phyloP scores from a whole-genome alignment of 192 early-diverging fungal genomes.

The Dimargaris cristalligena region DNA sequence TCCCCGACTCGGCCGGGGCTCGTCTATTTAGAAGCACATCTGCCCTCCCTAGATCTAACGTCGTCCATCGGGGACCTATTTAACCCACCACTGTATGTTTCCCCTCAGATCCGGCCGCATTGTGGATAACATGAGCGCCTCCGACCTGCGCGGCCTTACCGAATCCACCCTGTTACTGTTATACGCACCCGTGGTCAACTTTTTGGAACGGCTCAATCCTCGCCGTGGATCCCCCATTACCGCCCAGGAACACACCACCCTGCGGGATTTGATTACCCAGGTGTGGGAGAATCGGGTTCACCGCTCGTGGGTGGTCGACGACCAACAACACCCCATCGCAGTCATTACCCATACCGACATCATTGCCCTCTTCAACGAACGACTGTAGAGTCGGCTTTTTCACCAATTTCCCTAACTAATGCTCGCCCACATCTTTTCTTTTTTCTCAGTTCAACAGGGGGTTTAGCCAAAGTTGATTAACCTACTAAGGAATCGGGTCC shows the following conservation, averaged over 20 bases:
- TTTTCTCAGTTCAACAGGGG: not conserved
- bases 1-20: too few species aligned
- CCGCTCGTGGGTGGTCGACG: constrained; percentile 37
- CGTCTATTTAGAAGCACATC: too few species aligned
- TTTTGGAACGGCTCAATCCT: not conserved
- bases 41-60: too few species aligned
- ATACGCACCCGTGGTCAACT: constrained; percentile 6
- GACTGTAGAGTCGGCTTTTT: not conserved
- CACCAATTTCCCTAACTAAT: not conserved
- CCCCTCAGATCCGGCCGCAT: not conserved
- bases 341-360: constrained; percentile 43
- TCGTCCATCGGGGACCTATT: not conserved
- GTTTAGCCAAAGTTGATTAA: not conserved
- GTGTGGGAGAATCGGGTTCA: constrained; percentile 31
- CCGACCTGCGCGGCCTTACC: constrained; percentile 9
- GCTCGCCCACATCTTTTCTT: not conserved
- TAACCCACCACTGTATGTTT: not conserved
- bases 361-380: constrained; percentile 13
- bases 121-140: constrained; percentile 11
- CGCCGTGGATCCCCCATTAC: constrained; percentile 10
- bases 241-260: constrained; percentile 16
- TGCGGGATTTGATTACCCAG: constrained; percentile 20
- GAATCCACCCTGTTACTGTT: not conserved
- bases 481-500: not conserved
- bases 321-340: constrained; percentile 19